phyloP scores from a whole-genome alignment of 2,329 filamentous ascomycete species.

The Colletotrichum camelliae region DNA sequence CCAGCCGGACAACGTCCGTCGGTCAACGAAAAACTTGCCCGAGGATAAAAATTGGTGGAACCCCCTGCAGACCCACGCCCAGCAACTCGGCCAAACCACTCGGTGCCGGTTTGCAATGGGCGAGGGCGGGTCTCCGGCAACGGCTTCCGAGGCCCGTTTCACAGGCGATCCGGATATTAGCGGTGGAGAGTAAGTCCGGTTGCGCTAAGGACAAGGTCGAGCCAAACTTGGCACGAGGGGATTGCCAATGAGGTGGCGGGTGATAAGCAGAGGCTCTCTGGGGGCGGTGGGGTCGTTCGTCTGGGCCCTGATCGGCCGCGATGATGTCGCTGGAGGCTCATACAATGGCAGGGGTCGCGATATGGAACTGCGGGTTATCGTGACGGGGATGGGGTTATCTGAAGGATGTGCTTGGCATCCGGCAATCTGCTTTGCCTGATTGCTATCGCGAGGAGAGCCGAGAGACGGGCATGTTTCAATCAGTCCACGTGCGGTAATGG shows the following conservation, averaged over 20 bases:
- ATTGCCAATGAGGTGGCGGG: neutral
- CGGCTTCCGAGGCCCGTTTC: neutral
- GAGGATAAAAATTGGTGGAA: neutral
- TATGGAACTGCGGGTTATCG: constrained; percentile 37
- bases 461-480: neutral
- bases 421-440: neutral
- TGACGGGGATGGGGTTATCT: neutral
- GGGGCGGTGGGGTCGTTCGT: neutral
- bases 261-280: neutral
- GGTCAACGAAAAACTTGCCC: neutral
- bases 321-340: neutral
- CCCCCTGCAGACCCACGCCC: neutral
- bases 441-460: neutral
- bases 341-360: neutral
- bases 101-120: constrained; percentile 3
- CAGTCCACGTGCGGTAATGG: neutral
- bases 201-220: neutral
- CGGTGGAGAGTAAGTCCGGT: neutral
- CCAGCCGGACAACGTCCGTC: neutral
- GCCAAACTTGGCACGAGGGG: neutral
- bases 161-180: neutral
- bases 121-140: neutral
- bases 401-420: neutral
- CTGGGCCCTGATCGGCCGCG: neutral
- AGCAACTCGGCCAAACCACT: neutral